Evolutionary conservation across 306 rosid species (phyloP).

Genomic region (Medicago truncatula): MtrunA17r5.0-ANR NC_053046.1:1634001-1634500

Average conservation of each 20-base stretch:
- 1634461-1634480: no score
- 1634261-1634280: neutral
- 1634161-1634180: neutral
- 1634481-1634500: conserved; percentile 12
- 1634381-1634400: neutral
- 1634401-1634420: no score
- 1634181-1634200: neutral
- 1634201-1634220: conserved; percentile 8
- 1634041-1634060: conserved; percentile 1
- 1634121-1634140: neutral
- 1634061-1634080: conserved; percentile 15
- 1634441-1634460: conserved; percentile 10
- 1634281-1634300: neutral
- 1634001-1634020: neutral
- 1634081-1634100: neutral
- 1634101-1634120: conserved; percentile 5
- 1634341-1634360: conserved; percentile 29
- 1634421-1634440: neutral
- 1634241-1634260: conserved; percentile 23
- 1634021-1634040: neutral
- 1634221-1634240: neutral
- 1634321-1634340: neutral
- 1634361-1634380: neutral
- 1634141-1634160: neutral
- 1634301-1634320: neutral